Evolutionary conservation across 768 basidiomycete species (phyloP), one percentile per base, ranked within the genome.

Genomic region (Phaffia tasmanica): DNA sequence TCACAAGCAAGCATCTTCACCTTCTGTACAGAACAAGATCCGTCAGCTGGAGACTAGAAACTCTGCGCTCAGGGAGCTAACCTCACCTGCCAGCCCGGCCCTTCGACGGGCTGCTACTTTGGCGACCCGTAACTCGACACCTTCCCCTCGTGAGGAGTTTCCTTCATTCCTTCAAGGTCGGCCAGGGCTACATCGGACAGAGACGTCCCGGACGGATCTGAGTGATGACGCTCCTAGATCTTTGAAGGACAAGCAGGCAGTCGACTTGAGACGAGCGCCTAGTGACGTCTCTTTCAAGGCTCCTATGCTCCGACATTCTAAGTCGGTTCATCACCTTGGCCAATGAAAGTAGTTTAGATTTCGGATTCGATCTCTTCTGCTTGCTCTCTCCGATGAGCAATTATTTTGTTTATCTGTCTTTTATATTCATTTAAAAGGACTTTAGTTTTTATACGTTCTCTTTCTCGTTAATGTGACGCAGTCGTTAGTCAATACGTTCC

Each of bases 11-110:
- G 11, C 57, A 35, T 32, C 25, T n/a, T 47, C 53, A 18, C 67
- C 62, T 18, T 69, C 67, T 5, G 67, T 69, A 23, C 35, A 63
- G 35, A 63, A 57, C n/a, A 69, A 69, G 50, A 63, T 69, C 48
- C 54, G 42, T 27, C 48, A 56, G 16, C 67, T 69, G 30, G 67
- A 69, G 49, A 54, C 30, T 5, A 35, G 62, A 15, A 54, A 63
- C 58, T 21, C 46, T 21, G 19, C 27, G 23, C 50, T 55, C 7
- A 25, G n/a, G 23, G 57, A 63, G 23, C 42, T 57, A 35, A 46
- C 62, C 35, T 29, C 62, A 8, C 48, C 61, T 16, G 29, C 35
- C 1, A 5, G 46, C 14, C 53, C 55, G 9, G 48, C 55, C 29
- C 57, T 69, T 5, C 56, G 67, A 7, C 49, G 67, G 0, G 53